Conservation (phyloP, 257 asterid species). For the Primulina tabacum region DNA sequence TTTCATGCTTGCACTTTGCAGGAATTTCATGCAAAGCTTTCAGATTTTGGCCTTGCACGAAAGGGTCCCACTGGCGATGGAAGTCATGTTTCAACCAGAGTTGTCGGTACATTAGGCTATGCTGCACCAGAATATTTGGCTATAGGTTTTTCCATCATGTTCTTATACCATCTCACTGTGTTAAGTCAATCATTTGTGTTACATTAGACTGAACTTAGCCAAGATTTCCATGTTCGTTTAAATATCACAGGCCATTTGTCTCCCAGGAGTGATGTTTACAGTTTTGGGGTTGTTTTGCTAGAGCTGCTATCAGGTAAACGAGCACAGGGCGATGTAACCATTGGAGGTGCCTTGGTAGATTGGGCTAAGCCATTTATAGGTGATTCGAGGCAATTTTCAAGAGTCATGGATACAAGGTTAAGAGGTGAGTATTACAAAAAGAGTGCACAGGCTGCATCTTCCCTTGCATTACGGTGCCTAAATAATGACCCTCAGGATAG, state of each 20-base stretch:
- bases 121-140: conserved; percentile 77
- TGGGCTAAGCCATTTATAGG: conserved; percentile 63
- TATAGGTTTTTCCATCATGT: conserved; percentile 35
- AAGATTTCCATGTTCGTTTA: not conserved
- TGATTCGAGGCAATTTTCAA: conserved; percentile 44
- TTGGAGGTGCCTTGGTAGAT: conserved; percentile 52
- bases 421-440: conserved; percentile 62
- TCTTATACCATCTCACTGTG: not conserved
- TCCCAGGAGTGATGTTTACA: conserved; percentile 53
- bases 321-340: not conserved
- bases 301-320: conserved; percentile 45
- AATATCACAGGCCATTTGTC: conserved; percentile 36
- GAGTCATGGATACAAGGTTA: conserved; percentile 69
- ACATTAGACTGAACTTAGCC: not conserved
- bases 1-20: conserved; percentile 27
- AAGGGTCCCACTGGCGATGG: conserved; percentile 66
- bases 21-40: conserved; percentile 68
- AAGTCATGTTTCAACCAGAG: conserved; percentile 69
- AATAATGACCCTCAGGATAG: conserved; percentile 39
- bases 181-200: not conserved
- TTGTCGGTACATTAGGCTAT: conserved; percentile 62
- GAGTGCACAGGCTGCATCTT: conserved; percentile 52
- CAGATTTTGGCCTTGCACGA: conserved; percentile 75
- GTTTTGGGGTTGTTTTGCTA: conserved; percentile 47
- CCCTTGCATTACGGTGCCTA: conserved; percentile 51